Percentiles rank a stretch among this genome's conserved stretches.
Evolutionary conservation across 2,329 filamentous ascomycete species (phyloP).

Genomic region (Pseudogymnoascus sp.): DNA sequence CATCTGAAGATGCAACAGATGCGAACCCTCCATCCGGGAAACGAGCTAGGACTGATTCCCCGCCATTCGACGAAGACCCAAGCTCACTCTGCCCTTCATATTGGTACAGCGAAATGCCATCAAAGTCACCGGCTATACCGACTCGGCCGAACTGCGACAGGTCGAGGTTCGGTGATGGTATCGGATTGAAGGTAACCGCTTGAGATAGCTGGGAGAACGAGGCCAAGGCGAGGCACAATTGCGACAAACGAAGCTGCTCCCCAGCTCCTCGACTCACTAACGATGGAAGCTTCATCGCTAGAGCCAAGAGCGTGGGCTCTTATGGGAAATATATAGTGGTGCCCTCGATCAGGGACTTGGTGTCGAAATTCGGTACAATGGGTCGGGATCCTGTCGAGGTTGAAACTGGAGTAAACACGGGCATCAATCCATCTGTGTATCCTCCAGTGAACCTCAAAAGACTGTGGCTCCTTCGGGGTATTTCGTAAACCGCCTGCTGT

Average conservation of each 20-base stretch:
- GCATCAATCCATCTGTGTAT: conserved; percentile 7
- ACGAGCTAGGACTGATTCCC: conserved; percentile 68
- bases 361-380: neutral
- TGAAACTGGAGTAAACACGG: conserved; percentile 5
- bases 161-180: conserved; percentile 66
- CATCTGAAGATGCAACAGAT: conserved; percentile 67
- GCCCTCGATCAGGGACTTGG: conserved; percentile 7
- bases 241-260: conserved; percentile 28
- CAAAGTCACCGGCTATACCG: conserved; percentile 80
- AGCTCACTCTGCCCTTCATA: conserved; percentile 71
- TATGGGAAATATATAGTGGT: conserved; percentile 6
- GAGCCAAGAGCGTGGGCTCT: conserved; percentile 13
- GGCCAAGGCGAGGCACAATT: conserved; percentile 31
- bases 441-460: neutral
- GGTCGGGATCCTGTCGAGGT: neutral
- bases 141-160: conserved; percentile 71
- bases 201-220: conserved; percentile 33
- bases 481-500: conserved; percentile 2
- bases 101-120: conserved; percentile 82
- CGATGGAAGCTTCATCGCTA: conserved; percentile 26
- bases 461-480: neutral
- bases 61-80: conserved; percentile 62
- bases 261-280: conserved; percentile 23
- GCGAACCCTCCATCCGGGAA: conserved; percentile 81
- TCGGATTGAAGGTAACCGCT: conserved; percentile 50